Evolutionary conservation across 108 stramenopile genomes (phyloP).

Genomic region (Conticribra weissflogii): DNA sequence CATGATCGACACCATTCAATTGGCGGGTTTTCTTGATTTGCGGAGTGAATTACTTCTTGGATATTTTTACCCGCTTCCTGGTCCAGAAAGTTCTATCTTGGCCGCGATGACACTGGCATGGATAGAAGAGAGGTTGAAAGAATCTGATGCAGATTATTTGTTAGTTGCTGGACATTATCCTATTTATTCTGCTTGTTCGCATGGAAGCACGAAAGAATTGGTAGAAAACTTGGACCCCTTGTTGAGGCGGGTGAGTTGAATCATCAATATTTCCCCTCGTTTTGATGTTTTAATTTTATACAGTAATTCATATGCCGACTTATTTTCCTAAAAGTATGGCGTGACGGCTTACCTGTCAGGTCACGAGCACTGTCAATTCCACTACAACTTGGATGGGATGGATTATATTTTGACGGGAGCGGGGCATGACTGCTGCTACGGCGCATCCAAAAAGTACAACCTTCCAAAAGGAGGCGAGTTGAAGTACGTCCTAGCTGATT

Average conservation of each 20-base stretch:
- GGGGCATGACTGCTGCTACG: slow-evolving; percentile 55
- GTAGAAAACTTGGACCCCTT: slow-evolving; percentile 46
- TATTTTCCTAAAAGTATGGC: slow-evolving; percentile 49
- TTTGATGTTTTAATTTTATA: no score
- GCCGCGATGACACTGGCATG: slow-evolving; percentile 28
- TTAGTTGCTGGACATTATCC: slow-evolving; percentile 63
- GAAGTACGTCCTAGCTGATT: slow-evolving; percentile 38
- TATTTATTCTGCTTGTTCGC: slow-evolving; percentile 50
- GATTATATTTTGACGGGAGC: slow-evolving; percentile 52
- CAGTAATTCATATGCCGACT: no score
- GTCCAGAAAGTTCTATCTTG: slow-evolving; percentile 1
- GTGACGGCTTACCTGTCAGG: slow-evolving; percentile 57
- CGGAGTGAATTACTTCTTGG: not conserved
- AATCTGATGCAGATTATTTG: slow-evolving; percentile 54
- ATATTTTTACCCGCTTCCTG: slow-evolving; percentile 37
- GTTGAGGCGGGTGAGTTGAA: no score
- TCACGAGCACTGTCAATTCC: slow-evolving; percentile 62
- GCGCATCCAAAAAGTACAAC: slow-evolving; percentile 8
- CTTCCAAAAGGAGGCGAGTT: slow-evolving; percentile 35
- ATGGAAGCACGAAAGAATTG: slow-evolving; percentile 50
- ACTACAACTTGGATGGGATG: slow-evolving; percentile 41
- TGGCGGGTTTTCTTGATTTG: slow-evolving; percentile 23
- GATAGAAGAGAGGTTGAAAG: slow-evolving; percentile 35
- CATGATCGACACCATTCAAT: slow-evolving; percentile 56
- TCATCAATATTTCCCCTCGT: no score